Evolutionary conservation across 1,139 yeast genomes (phyloP).

Genomic region (Pneumocystis wakefieldiae): DNA sequence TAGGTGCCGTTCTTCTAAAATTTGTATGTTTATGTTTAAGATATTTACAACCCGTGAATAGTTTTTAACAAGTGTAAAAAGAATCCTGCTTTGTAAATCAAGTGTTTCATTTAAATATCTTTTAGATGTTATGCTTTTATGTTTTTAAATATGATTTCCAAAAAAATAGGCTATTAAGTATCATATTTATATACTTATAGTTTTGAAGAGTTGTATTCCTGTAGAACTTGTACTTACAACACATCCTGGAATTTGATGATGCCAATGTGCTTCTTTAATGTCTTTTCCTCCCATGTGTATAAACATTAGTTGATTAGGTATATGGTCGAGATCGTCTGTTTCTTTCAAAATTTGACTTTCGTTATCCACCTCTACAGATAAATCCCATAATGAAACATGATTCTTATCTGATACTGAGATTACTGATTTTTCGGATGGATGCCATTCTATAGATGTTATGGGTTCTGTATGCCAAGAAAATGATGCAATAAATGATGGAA

Average conservation of each 20-base stretch:
- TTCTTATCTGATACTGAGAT: slow-evolving; percentile 92
- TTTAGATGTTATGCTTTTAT: not conserved
- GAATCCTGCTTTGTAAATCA: too few species aligned
- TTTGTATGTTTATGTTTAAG: too few species aligned
- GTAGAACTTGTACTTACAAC: slow-evolving; percentile 90
- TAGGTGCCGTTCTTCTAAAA: too few species aligned
- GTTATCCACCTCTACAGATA: slow-evolving; percentile 93
- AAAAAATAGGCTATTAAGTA: not conserved
- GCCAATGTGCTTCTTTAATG: slow-evolving; percentile 97
- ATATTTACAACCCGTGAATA: too few species aligned
- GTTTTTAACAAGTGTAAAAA: too few species aligned
- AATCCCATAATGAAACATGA: slow-evolving; percentile 93
- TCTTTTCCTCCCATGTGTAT: slow-evolving; percentile 91
- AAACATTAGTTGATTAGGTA: slow-evolving; percentile 89
- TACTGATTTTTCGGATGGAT: slow-evolving; percentile 88
- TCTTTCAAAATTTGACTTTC: slow-evolving; percentile 77
- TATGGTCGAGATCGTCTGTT: slow-evolving; percentile 64
- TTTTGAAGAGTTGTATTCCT: slow-evolving; percentile 90
- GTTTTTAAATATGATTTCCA: not conserved
- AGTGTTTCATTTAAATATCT: not conserved
- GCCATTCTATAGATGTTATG: slow-evolving; percentile 82
- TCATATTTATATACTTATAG: slow-evolving; percentile 58
- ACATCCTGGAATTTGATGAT: slow-evolving; percentile 89
- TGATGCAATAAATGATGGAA: slow-evolving; percentile 56
- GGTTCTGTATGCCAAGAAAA: slow-evolving; percentile 92